Percentiles rank a stretch among this genome's conserved stretches.
phyloP scores from a whole-genome alignment of 768 basidiomycete genomes.

The Albatrellus ellisii region DNA sequence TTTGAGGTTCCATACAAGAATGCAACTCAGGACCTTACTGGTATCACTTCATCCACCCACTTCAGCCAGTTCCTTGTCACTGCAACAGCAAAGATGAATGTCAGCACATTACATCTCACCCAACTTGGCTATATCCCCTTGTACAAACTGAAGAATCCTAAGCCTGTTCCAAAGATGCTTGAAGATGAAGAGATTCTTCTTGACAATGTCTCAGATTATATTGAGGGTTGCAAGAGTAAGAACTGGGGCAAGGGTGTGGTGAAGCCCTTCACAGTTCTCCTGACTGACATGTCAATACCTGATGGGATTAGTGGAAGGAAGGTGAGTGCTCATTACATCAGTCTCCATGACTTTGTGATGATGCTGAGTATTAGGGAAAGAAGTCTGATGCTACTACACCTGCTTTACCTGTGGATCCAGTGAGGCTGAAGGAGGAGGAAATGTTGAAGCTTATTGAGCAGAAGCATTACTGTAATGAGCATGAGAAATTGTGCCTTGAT shows the following conservation, averaged over 20 bases:
- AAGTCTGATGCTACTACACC: not conserved
- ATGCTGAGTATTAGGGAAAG: not conserved
- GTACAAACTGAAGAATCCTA: constrained; percentile 11
- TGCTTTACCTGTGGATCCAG: too few species aligned
- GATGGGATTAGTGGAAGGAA: not conserved
- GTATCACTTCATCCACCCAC: not conserved
- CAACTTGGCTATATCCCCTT: constrained; percentile 12
- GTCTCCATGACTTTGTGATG: not conserved
- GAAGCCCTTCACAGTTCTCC: not conserved
- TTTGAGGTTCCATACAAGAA: not conserved
- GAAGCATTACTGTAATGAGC: not conserved
- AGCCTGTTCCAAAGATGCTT: constrained; percentile 14
- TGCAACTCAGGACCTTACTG: not conserved
- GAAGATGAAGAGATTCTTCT: constrained; percentile 10
- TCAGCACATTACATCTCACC: not conserved
- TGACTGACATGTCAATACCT: not conserved
- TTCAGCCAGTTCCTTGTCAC: not conserved
- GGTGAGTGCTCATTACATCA: not conserved
- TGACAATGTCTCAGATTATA: constrained; percentile 7
- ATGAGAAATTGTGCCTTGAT: not conserved
- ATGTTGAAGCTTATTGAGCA: not conserved
- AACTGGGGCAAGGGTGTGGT: not conserved
- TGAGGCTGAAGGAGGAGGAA: not conserved
- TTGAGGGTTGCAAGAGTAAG: not conserved
- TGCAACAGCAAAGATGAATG: not conserved